Evolutionary conservation across 2,329 filamentous ascomycete genomes (phyloP).

Genomic region (Aspergillus sojae): DNA sequence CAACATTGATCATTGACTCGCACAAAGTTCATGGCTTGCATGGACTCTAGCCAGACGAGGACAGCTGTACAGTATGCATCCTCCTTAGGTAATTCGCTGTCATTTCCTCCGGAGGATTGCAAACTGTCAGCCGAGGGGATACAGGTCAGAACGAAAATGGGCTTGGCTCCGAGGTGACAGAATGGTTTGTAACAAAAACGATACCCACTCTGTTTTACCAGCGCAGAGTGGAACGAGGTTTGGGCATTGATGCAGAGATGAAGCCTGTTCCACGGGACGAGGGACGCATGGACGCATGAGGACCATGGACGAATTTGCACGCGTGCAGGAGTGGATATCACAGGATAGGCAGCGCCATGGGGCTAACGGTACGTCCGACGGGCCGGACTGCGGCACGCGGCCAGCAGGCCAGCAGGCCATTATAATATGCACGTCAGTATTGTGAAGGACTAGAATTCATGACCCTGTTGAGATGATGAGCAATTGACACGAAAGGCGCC

Average conservation of each 20-base stretch:
- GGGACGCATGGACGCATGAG: constrained; percentile 9
- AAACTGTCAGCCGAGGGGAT: background rate
- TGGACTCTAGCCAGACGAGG: constrained; percentile 13
- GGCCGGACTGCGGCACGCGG: constrained; percentile 27
- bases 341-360: constrained; percentile 20
- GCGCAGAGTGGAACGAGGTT: constrained; percentile 12
- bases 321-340: constrained; percentile 26
- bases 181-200: constrained; percentile 9
- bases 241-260: constrained; percentile 27
- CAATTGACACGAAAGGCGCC: constrained; percentile 22
- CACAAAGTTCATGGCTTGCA: constrained; percentile 24
- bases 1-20: constrained; percentile 10
- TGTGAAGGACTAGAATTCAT: constrained; percentile 18
- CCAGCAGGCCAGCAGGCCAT: constrained; percentile 20
- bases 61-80: constrained; percentile 9
- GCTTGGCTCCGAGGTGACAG: constrained; percentile 9
- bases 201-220: constrained; percentile 9
- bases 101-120: background rate
- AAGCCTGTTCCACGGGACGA: constrained; percentile 11
- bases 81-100: background rate
- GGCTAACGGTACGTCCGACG: constrained; percentile 28
- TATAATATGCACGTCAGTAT: constrained; percentile 26
- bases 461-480: constrained; percentile 12
- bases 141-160: background rate
- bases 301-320: constrained; percentile 22